These are phyloP conservation scores for Fonsecaea erecta DNA, from an alignment of 2,329 filamentous ascomycete species.

Conservation along the genomic window DNA sequence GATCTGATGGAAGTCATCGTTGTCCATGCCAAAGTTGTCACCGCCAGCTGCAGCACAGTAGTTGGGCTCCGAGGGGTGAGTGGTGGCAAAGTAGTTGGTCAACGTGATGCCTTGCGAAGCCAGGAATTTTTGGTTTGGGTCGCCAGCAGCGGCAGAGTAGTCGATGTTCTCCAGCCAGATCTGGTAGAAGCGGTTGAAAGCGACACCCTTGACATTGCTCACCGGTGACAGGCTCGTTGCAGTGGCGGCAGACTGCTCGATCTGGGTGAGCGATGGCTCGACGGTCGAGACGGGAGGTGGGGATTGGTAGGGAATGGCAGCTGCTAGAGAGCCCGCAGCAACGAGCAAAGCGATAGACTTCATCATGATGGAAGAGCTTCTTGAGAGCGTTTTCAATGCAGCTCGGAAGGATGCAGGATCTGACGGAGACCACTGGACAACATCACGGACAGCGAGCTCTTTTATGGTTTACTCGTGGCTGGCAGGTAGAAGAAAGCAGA, in stretches of 20 bases:
- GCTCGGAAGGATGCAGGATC: neutral
- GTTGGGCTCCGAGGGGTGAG: constrained; percentile 77
- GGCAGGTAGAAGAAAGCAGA: neutral
- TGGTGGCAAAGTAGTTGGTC: constrained; percentile 64
- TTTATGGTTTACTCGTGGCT: constrained; percentile 5
- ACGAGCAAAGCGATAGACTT: constrained; percentile 19
- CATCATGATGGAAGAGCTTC: constrained; percentile 15
- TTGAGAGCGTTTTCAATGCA: neutral
- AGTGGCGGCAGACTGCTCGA: constrained; percentile 52
- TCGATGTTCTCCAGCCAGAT: constrained; percentile 80
- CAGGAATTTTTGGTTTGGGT: constrained; percentile 57
- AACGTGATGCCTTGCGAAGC: constrained; percentile 67
- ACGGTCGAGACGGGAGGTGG: constrained; percentile 24
- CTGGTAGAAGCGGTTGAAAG: constrained; percentile 72
- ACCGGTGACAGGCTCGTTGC: constrained; percentile 65
- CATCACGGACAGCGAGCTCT: neutral
- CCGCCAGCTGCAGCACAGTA: constrained; percentile 71
- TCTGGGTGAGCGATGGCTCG: constrained; percentile 37
- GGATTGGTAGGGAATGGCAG: constrained; percentile 15
- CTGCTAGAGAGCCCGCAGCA: constrained; percentile 20
- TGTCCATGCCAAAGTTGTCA: constrained; percentile 73
- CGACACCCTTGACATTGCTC: constrained; percentile 69
- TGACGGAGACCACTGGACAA: neutral
- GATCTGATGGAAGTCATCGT: constrained; percentile 67
- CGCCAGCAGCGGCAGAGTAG: constrained; percentile 66